phyloP scores from a whole-genome alignment of 1,139 yeast genomes.

The Spencermartinsiella ligniputridi region DNA sequence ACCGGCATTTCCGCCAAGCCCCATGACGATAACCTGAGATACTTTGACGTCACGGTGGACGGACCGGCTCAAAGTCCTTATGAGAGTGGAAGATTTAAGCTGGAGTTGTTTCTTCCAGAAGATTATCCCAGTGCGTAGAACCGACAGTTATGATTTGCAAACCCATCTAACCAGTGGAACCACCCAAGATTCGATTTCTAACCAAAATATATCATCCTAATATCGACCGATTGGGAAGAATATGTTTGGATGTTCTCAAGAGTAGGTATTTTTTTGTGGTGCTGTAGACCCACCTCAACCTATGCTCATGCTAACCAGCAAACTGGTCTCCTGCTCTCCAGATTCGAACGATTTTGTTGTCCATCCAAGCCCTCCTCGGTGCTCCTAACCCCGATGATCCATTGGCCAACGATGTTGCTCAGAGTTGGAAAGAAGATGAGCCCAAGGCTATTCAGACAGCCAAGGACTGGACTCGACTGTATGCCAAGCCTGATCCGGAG shows the following conservation, averaged over 20 bases:
- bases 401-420: slow-evolving; percentile 94
- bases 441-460: slow-evolving; percentile 77
- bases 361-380: slow-evolving; percentile 89
- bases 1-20: slow-evolving; percentile 94
- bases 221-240: slow-evolving; percentile 90
- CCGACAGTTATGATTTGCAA: not conserved
- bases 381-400: slow-evolving; percentile 99
- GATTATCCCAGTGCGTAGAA: slow-evolving; percentile 62
- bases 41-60: slow-evolving; percentile 81
- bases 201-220: slow-evolving; percentile 96
- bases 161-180: slow-evolving; percentile 48
- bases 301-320: slow-evolving; percentile 30
- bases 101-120: slow-evolving; percentile 79
- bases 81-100: slow-evolving; percentile 68
- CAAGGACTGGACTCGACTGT: slow-evolving; percentile 75
- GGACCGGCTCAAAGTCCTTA: slow-evolving; percentile 89
- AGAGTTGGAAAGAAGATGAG: slow-evolving; percentile 90
- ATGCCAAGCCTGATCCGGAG: slow-evolving; percentile 49
- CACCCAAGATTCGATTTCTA: slow-evolving; percentile 88
- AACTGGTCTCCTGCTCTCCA: slow-evolving; percentile 99
- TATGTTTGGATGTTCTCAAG: slow-evolving; percentile 90
- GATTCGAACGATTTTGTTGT: slow-evolving; percentile 85
- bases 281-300: too few species aligned
- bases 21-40: slow-evolving; percentile 87
- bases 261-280: too few species aligned